Evolutionary conservation across 345 rosid species (phyloP).

Genomic region (Atalantia buxifolia): DNA sequence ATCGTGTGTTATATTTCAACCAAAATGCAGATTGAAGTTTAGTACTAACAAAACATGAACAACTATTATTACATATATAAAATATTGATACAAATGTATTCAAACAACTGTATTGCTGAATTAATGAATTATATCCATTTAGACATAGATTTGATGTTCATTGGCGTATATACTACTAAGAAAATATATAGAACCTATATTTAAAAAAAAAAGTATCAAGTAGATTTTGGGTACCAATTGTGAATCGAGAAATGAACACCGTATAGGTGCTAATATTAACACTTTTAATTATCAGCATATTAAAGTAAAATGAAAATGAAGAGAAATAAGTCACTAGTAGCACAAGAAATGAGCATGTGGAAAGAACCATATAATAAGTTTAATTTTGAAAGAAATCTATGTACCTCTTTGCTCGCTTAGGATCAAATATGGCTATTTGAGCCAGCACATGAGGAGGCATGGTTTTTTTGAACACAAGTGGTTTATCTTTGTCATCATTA

Average conservation of each 20-base stretch:
- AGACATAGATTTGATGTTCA: neutral
- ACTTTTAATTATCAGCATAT: too few relatives aligned
- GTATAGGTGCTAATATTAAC: neutral
- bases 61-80: neutral
- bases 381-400: neutral
- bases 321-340: neutral
- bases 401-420: constrained; percentile 24
- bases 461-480: neutral
- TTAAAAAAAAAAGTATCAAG: neutral
- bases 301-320: too few relatives aligned
- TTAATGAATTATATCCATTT: too few relatives aligned
- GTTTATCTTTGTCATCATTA: neutral
- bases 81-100: neutral
- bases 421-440: constrained; percentile 6
- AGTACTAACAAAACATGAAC: neutral
- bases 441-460: constrained; percentile 11
- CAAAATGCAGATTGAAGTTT: neutral
- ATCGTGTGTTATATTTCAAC: neutral
- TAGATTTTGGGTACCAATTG: neutral
- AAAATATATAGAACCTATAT: neutral
- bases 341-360: neutral
- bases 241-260: neutral
- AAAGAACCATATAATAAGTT: neutral
- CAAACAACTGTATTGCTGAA: neutral
- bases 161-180: neutral